phyloP scores from a whole-genome alignment of 176 grass and related monocot species.

The Elaeis guineensis region DNA sequence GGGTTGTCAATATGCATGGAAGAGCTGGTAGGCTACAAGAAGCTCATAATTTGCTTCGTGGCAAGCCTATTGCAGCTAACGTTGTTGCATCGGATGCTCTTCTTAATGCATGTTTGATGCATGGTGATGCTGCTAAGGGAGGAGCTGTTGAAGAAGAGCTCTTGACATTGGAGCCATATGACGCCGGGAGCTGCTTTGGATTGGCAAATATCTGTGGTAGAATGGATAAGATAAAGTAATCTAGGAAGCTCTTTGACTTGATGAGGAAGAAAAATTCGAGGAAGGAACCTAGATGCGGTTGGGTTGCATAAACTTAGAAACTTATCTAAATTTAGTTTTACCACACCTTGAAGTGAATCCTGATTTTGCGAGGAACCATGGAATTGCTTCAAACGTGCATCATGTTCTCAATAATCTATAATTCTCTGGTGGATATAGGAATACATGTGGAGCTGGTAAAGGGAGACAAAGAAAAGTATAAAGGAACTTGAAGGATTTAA shows the following conservation, averaged over 20 bases:
- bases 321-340: too few species aligned
- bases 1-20: slow-evolving; percentile 31
- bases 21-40: slow-evolving; percentile 40
- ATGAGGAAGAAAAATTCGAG: background rate
- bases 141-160: slow-evolving; percentile 26
- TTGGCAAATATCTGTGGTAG: background rate
- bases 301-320: slow-evolving; percentile 16
- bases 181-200: background rate
- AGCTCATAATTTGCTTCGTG: slow-evolving; percentile 28
- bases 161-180: slow-evolving; percentile 9
- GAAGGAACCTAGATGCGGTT: slow-evolving; percentile 17
- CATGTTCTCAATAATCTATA: too few species aligned
- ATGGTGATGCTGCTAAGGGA: slow-evolving; percentile 7
- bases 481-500: too few species aligned
- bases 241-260: slow-evolving; percentile 1
- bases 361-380: too few species aligned
- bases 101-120: slow-evolving; percentile 42
- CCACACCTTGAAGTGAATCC: too few species aligned
- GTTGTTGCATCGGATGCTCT: slow-evolving; percentile 34
- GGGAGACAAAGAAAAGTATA: too few species aligned
- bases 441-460: too few species aligned
- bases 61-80: slow-evolving; percentile 22
- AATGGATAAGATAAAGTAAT: background rate
- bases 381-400: too few species aligned
- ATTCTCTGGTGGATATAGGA: too few species aligned